Evolutionary conservation across 805 yeast genomes (phyloP).

Genomic region (Wickerhamiella nectarea): DNA sequence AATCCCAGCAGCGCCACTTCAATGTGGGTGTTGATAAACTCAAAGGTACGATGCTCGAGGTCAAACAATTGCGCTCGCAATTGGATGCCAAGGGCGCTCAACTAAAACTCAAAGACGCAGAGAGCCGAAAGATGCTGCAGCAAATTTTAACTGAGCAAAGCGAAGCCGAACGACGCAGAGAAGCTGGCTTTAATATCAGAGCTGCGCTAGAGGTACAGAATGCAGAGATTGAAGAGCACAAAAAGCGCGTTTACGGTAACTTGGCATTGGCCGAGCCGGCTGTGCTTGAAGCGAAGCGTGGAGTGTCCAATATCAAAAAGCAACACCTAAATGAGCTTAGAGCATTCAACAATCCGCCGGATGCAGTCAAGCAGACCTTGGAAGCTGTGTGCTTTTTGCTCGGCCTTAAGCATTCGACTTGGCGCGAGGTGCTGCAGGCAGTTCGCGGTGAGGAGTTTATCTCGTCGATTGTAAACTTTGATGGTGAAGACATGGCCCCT

Average conservation of each 20-base stretch:
- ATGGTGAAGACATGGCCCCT: conserved; percentile 42
- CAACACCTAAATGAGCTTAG: conserved; percentile 82
- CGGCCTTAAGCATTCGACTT: conserved; percentile 43
- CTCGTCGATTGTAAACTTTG: conserved; percentile 61
- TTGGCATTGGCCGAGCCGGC: conserved; percentile 75
- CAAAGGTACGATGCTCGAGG: conserved; percentile 62
- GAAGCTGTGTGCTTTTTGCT: conserved; percentile 79
- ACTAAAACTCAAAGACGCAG: conserved; percentile 43
- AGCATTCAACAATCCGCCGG: conserved; percentile 85
- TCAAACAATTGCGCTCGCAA: conserved; percentile 41
- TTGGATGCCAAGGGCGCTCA: conserved; percentile 40
- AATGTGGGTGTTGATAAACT: conserved; percentile 61
- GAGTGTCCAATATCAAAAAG: conserved; percentile 86
- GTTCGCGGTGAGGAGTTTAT: conserved; percentile 81
- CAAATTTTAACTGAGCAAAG: conserved; percentile 73
- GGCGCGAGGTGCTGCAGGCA: conserved; percentile 77
- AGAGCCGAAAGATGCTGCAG: conserved; percentile 58
- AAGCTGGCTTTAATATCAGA: conserved; percentile 67
- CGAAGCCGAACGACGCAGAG: conserved; percentile 82
- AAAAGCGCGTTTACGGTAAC: conserved; percentile 43
- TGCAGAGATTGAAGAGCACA: conserved; percentile 39
- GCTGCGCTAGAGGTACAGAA: conserved; percentile 58
- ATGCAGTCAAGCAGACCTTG: conserved; percentile 66
- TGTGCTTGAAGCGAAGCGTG: conserved; percentile 66
- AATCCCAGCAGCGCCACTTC: conserved; percentile 57